Base-by-base conservation (phyloP, 371 early-diverging fungal species). In the Mortierella sp. region DNA sequence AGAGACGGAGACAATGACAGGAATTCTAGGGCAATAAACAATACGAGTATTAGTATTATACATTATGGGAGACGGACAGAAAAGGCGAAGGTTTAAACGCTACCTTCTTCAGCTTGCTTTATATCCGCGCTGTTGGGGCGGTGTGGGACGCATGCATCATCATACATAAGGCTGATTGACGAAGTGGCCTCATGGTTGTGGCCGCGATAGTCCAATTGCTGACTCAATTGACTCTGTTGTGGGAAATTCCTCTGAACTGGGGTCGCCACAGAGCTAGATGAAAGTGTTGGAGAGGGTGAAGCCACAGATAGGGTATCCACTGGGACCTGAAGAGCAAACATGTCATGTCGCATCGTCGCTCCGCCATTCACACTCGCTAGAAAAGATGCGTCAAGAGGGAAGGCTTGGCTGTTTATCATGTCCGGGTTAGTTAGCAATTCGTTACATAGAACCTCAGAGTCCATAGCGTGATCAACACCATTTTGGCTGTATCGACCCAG, bases 101-200 rank as follows among this genome's bases (percentile, higher is more conserved):
- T 67, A 76, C 77, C 77, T 64, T 76, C 68, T 45, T 76, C 72
- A 2, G 35, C 77, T 31, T 64, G 71, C 29, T 63, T 62, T 13
- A 70, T 64, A 9, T 76, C 70, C 2, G 70, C 59, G 26, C 53
- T 67, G 29, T 22, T 66, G 37, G 68, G 32, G 3, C 53, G 42
- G 32, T 58, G 71, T 8, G 70, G 70, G 15, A 64, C 64, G 23
- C 58, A 64, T 31, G 64, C 64, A 23, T 70, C 71, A n/a, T 64
- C 71, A 51, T 35, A 70, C 22, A 70, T 7, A 19, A 32, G 35
- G 13, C 35, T 34, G 37, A 42, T 28, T 13, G 43, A 49, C 12
- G 47, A 42, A 17, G 59, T 31, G n/a, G 22, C 2, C 31, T 43
- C 64, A 35, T 63, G 35, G 15, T 61, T 35, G n/a, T 43, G 32